Conservation (phyloP, 208 protist genomes). For the Angomonas deanei region DNA sequence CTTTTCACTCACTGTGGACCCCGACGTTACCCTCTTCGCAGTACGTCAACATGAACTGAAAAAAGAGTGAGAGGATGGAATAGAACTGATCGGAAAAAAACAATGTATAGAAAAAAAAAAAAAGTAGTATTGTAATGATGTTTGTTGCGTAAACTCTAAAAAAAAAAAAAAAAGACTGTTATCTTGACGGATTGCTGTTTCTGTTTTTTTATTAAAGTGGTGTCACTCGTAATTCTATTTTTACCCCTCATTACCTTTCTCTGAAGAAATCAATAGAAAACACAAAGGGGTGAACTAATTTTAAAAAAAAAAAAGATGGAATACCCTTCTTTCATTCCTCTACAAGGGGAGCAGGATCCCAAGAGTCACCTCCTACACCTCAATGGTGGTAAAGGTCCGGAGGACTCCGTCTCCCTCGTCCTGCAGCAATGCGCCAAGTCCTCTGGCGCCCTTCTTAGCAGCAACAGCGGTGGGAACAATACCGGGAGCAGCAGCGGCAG, state of each 20-base stretch:
- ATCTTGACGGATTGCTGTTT: neutral
- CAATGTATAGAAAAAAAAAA: constrained; percentile 1
- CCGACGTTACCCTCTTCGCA: constrained; percentile 2
- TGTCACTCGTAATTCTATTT: too few species aligned
- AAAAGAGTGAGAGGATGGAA: too few species aligned
- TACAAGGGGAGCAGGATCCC: neutral
- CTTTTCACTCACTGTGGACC: neutral
- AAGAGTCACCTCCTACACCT: neutral
- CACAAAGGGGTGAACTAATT: neutral
- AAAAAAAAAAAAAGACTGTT: constrained; percentile 1
- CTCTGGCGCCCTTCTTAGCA: neutral
- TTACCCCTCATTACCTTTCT: too few species aligned
- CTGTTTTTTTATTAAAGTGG: too few species aligned
- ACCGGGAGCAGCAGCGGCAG: too few species aligned
- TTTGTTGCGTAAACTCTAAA: too few species aligned
- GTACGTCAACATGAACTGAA: constrained; percentile 4
- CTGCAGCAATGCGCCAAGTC: neutral
- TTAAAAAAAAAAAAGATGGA: neutral
- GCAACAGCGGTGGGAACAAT: too few species aligned
- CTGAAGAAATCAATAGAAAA: neutral
- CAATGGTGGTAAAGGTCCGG: neutral
- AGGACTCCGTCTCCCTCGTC: neutral
- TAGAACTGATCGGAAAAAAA: neutral
- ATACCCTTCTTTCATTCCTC: neutral
- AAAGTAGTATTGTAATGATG: neutral